Evolutionary conservation across 1,284 basidiomycete genomes (phyloP).

Genomic region (Fomitopsis palustris): DNA sequence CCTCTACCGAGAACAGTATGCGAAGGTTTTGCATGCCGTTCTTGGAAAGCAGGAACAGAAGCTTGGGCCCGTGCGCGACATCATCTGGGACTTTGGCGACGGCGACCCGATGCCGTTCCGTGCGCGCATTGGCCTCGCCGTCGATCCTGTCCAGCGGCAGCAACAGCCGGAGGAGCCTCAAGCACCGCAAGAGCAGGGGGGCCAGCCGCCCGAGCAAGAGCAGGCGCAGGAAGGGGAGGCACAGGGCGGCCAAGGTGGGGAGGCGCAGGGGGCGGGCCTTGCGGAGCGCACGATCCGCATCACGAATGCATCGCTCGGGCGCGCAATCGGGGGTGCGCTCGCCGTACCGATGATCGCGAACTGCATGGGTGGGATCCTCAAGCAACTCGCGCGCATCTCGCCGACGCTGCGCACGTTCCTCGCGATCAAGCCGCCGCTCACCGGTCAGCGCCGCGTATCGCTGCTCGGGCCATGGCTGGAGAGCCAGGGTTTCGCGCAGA

Average conservation of each 20-base stretch:
- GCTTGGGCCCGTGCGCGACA: conserved; percentile 23
- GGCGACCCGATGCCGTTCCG: conserved; percentile 41
- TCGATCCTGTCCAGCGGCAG: conserved; percentile 7
- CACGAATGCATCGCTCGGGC: conserved; percentile 56
- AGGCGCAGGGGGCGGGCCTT: conserved; percentile 31
- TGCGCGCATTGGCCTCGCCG: conserved; percentile 38
- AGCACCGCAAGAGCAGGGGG: background rate
- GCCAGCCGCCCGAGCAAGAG: too few species aligned
- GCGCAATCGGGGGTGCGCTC: conserved; percentile 62
- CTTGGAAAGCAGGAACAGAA: conserved; percentile 35
- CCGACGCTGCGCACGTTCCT: conserved; percentile 48
- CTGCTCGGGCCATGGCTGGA: conserved; percentile 13
- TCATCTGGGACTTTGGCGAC: conserved; percentile 35
- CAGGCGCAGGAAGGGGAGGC: conserved; percentile 7
- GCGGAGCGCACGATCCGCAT: conserved; percentile 56
- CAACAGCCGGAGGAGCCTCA: background rate
- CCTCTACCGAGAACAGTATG: conserved; percentile 43
- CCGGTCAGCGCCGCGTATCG: background rate
- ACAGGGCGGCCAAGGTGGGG: conserved; percentile 18
- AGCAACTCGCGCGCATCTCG: conserved; percentile 48
- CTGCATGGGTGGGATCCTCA: conserved; percentile 58
- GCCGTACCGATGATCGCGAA: conserved; percentile 62
- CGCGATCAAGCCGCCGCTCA: conserved; percentile 41
- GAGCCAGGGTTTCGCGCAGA: conserved; percentile 2
- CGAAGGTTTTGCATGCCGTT: conserved; percentile 41